Conservation (phyloP, 2,329 filamentous ascomycete species). For the Ophiostoma sp. region DNA sequence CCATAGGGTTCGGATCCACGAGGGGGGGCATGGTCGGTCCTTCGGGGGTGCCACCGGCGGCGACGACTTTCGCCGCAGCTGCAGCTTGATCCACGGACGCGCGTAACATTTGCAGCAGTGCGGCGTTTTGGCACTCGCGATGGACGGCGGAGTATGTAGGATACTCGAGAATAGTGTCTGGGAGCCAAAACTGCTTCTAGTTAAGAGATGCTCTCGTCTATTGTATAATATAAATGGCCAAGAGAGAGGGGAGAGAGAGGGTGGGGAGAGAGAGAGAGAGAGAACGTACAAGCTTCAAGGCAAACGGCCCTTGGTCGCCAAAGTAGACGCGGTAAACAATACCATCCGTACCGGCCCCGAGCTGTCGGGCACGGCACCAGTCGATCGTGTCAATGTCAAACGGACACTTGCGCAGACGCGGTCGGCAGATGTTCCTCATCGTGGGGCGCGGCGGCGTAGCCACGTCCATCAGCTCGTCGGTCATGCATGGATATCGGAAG, state of each 20-base stretch:
- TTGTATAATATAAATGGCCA: neutral
- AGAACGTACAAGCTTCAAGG: slow-evolving; percentile 18
- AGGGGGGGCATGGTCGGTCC: neutral
- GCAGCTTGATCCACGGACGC: slow-evolving; percentile 14
- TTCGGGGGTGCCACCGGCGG: neutral
- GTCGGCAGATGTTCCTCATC: neutral
- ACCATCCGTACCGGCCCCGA: slow-evolving; percentile 16
- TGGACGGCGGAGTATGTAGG: slow-evolving; percentile 19
- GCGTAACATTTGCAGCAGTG: slow-evolving; percentile 18
- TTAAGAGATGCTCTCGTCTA: neutral
- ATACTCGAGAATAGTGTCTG: neutral
- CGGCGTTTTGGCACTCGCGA: slow-evolving; percentile 22
- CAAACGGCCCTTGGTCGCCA: slow-evolving; percentile 22
- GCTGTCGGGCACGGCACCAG: slow-evolving; percentile 11
- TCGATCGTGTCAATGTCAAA: slow-evolving; percentile 21
- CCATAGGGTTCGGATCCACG: neutral
- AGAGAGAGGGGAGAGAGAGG: neutral
- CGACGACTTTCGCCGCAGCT: neutral
- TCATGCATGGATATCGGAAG: slow-evolving; percentile 10
- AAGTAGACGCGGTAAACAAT: slow-evolving; percentile 22
- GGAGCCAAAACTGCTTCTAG: neutral
- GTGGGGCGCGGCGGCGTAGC: neutral
- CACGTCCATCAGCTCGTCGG: slow-evolving; percentile 18
- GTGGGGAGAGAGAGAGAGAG: neutral
- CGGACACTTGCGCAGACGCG: slow-evolving; percentile 20